Evolutionary conservation across 306 rosid species (phyloP).

Genomic region (Medicago ruthenica): DNA sequence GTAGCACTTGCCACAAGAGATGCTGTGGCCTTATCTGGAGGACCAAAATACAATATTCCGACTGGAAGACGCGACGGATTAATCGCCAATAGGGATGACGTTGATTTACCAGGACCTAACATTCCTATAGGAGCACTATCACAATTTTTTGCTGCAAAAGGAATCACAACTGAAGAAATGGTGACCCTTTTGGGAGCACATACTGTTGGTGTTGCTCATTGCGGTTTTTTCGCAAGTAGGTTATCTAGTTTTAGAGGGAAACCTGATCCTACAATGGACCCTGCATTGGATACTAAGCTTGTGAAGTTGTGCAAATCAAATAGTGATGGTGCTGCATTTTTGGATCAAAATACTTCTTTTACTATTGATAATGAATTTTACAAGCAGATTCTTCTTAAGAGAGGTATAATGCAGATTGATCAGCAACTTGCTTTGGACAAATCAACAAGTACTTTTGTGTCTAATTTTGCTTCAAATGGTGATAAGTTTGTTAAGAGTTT

Average conservation of each 20-base stretch:
- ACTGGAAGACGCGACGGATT: constrained; percentile 61
- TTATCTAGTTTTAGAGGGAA: constrained; percentile 35
- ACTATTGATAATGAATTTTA: constrained; percentile 55
- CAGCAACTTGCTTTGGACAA: constrained; percentile 54
- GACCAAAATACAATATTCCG: constrained; percentile 55
- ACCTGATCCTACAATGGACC: constrained; percentile 64
- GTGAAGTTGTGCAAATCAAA: constrained; percentile 27
- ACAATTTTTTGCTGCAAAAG: constrained; percentile 29
- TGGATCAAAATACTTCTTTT: constrained; percentile 55
- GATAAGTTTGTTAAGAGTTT: constrained; percentile 44
- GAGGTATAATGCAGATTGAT: constrained; percentile 56
- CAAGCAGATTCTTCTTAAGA: constrained; percentile 45
- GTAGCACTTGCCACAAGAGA: constrained; percentile 62
- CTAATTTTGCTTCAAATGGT: constrained; percentile 42
- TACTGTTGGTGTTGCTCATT: constrained; percentile 57
- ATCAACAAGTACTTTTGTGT: constrained; percentile 41
- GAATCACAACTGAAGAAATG: constrained; percentile 55
- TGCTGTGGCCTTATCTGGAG: constrained; percentile 57
- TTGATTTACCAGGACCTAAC: constrained; percentile 51
- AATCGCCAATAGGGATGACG: constrained; percentile 11
- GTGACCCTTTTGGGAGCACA: constrained; percentile 69
- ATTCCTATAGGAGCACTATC: neutral
- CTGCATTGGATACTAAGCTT: constrained; percentile 44
- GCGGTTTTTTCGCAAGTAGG: constrained; percentile 39
- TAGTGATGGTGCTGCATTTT: constrained; percentile 3